Evolutionary conservation across 306 rosid species (phyloP), one percentile per base, ranked within the genome.

Genomic region (Acacia confusa): DNA sequence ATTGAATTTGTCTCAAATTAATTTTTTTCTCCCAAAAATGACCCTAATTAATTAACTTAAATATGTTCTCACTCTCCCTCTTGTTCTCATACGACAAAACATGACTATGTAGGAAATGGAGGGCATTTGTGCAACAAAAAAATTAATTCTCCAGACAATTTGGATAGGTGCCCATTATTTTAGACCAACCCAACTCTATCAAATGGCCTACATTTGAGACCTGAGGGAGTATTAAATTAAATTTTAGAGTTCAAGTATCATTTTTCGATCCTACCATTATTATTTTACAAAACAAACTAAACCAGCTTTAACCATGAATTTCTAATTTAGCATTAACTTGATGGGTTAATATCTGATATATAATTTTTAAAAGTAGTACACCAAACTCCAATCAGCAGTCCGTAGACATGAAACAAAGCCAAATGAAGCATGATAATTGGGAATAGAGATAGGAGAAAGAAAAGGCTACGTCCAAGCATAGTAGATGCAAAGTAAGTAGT

Each of bases 371-470:
- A 41, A 41, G 43, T 17, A 57, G 25, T 7, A 53, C 2, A n/a
- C 27, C 25, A 53, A 53, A n/a, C 4, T 53, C 61, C 61, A 53
- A 53, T n/a, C 25, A 7, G 61, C 25, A 20, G 61, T 53, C 27
- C 8, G 27, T 53, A 53, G 15, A 57, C 14, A 76, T 60, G 19
- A 17, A 38, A 67, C 32, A 82, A 76, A 58, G 58, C 22, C 75
- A 47, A 70, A 71, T 20, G 63, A 66, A 79, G 44, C 27, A 34
- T 11, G 19, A 47, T 79, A 27, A 78, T 76, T 79, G 60, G 40
- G n/a, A 63, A 68, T 20, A 12, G 66, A 58, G 66, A 58, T 11
- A 24, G 30, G 32, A 24, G 30, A 58, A 58, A 58, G 9, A 45
- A 38, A 58, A 65, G 40, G 53, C 75, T 67, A 24, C 70, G 40